A percentile compares a stretch with the other conserved stretches of the same genome.
Evolutionary conservation across 108 stramenopile genomes (phyloP).

Genomic region (Cafeteria roenbergensis): DNA sequence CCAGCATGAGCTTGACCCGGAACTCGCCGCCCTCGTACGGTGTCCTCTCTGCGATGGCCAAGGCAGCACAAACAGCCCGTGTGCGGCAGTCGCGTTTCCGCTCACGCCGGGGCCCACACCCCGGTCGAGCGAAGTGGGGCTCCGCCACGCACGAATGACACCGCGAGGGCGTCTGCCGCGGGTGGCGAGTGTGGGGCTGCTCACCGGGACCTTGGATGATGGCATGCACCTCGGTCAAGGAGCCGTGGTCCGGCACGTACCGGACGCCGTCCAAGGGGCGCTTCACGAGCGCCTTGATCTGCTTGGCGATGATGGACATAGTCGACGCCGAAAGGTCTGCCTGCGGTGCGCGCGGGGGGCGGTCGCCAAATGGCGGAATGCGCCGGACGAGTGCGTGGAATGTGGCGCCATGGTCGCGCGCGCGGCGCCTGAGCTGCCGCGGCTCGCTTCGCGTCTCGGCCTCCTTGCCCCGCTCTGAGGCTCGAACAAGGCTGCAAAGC

Average conservation of each 20-base stretch:
- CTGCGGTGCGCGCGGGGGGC: no score
- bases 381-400: no score
- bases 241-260: slow-evolving; percentile 52
- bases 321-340: no score
- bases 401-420: no score
- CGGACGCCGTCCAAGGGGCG: slow-evolving; percentile 65
- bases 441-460: no score
- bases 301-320: no score
- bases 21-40: slow-evolving; percentile 83
- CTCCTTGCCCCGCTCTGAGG: no score
- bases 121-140: not conserved
- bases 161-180: no score
- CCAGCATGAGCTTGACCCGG: slow-evolving; percentile 71
- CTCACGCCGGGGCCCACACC: not conserved
- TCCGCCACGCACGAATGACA: not conserved
- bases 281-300: not conserved
- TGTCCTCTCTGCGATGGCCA: slow-evolving; percentile 49
- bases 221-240: slow-evolving; percentile 50
- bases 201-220: slow-evolving; percentile 71
- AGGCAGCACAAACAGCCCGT: not conserved
- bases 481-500: no score
- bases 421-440: no score
- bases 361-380: no score
- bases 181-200: not conserved
- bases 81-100: not conserved